Base-by-base conservation (phyloP, 2,329 filamentous ascomycete genomes). In the Stagonosporopsis chrysanthemi region DNA sequence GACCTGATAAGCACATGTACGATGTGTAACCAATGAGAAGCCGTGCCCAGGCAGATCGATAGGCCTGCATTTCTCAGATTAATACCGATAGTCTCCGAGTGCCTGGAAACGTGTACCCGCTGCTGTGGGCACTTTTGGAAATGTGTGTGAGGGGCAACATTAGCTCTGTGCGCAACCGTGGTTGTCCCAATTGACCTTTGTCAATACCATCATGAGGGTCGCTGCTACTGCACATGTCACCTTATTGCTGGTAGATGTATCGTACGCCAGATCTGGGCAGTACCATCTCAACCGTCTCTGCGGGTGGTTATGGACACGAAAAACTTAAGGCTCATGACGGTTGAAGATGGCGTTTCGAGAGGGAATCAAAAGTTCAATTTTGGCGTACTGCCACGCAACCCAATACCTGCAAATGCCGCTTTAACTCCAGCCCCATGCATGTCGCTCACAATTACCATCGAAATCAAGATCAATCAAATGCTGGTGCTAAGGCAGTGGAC, bases 321-420 rank as follows among this genome's bases (percentile, higher is more conserved):
- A 26, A 26, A 26, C 2, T 6, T 4, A 26, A 26, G 8, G 29
- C 8, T 12, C 7, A 28, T 28, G 29, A 31, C 3, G 29, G 29
- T 11, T 9, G 29, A 31, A 6, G 11, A 31, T 12, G 29, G 29
- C 22, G 11, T 36, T 12, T 2, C 38, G 3, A 14, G 14, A 3
- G 15, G 3, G 47, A 52, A 48, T 48, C n/a, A 44, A 19, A 52
- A 39, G 49, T 31, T 52, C 33, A 24, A 44, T 52, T 57, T 7
- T 14, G 39, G 33, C 39, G 39, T 57, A 26, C 31, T 52, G 26
- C 28, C 23, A 43, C 44, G 28, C 26, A 48, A 48, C 22, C 26
- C 26, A 43, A 57, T 39, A 44, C 47, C 55, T 45, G 11, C 35
- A 45, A 58, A 58, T 58, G 50, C 56, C 45, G 50, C 49, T 54